phyloP scores from a whole-genome alignment of 1,284 basidiomycete species.

The Leccinum fallax region DNA sequence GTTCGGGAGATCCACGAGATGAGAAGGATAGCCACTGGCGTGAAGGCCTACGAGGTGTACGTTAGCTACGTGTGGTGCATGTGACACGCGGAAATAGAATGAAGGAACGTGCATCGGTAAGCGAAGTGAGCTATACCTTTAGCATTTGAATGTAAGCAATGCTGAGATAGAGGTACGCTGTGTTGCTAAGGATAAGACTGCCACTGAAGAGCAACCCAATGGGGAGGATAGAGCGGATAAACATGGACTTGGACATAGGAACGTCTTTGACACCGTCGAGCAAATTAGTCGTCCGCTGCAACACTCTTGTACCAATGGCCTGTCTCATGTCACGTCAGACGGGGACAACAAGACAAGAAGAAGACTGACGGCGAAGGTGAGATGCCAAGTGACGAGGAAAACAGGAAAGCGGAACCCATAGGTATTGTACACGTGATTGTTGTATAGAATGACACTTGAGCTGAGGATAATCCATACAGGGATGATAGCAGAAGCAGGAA shows the following conservation, averaged over 20 bases:
- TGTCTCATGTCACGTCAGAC: constrained; percentile 32
- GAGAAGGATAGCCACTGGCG: constrained; percentile 93
- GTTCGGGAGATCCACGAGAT: constrained; percentile 92
- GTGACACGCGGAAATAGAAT: background rate
- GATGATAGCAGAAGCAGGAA: constrained; percentile 72
- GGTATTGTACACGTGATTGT: constrained; percentile 89
- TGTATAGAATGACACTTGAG: constrained; percentile 94
- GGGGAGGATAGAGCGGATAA: constrained; percentile 87
- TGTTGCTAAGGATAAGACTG: constrained; percentile 91
- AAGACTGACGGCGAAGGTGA: constrained; percentile 74
- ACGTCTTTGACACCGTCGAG: constrained; percentile 91
- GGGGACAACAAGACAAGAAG: background rate
- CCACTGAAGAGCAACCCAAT: constrained; percentile 93
- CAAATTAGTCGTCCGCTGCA: constrained; percentile 86
- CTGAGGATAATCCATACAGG: constrained; percentile 91
- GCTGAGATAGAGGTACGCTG: constrained; percentile 89
- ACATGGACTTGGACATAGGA: constrained; percentile 82
- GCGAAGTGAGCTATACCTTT: constrained; percentile 57
- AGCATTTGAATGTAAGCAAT: constrained; percentile 98
- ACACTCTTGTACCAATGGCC: constrained; percentile 87
- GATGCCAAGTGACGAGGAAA: constrained; percentile 87
- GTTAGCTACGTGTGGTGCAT: constrained; percentile 9
- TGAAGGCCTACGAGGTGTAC: constrained; percentile 74
- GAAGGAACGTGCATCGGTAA: background rate
- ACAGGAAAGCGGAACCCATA: constrained; percentile 86